A percentile compares a stretch with the other conserved stretches of the same genome.
These are phyloP conservation scores for Phytophthora vignae DNA, from an alignment of 352 stramenopile genomes.

Conservation along the genomic window DNA sequence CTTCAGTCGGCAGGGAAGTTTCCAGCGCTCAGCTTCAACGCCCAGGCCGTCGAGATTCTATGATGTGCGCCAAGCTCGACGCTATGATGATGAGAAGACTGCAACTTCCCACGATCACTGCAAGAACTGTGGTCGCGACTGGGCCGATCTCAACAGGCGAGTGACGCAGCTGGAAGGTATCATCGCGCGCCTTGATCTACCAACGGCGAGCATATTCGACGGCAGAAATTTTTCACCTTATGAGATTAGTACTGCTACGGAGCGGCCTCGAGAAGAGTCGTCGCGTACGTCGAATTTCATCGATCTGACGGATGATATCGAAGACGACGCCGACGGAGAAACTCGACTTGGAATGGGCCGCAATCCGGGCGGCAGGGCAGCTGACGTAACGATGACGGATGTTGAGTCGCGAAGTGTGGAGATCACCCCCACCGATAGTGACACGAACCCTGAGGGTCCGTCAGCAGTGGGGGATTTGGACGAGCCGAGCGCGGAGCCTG, in stretches of 20 bases:
- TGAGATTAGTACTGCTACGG: background rate
- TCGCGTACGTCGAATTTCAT: constrained; percentile 15
- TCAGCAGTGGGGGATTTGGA: background rate
- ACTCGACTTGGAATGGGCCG: background rate
- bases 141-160: constrained; percentile 19
- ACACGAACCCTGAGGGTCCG: constrained; percentile 8
- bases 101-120: background rate
- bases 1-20: background rate
- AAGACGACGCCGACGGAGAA: background rate
- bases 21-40: background rate
- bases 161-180: constrained; percentile 28
- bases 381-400: background rate
- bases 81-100: constrained; percentile 5
- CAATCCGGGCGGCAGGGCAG: background rate
- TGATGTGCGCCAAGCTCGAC: background rate
- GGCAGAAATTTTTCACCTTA: constrained; percentile 1
- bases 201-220: background rate
- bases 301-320: constrained; percentile 32
- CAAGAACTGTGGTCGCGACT: constrained; percentile 27
- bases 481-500: background rate
- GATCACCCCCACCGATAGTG: constrained; percentile 28
- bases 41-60: constrained; percentile 9
- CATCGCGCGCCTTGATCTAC: constrained; percentile 22
- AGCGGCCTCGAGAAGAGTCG: background rate
- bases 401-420: constrained; percentile 16